A percentile compares a stretch with the other conserved stretches of the same genome.
These are phyloP conservation scores for Posidonia oceanica DNA, from an alignment of 116 monocot species.

Conservation along the genomic window DNA sequence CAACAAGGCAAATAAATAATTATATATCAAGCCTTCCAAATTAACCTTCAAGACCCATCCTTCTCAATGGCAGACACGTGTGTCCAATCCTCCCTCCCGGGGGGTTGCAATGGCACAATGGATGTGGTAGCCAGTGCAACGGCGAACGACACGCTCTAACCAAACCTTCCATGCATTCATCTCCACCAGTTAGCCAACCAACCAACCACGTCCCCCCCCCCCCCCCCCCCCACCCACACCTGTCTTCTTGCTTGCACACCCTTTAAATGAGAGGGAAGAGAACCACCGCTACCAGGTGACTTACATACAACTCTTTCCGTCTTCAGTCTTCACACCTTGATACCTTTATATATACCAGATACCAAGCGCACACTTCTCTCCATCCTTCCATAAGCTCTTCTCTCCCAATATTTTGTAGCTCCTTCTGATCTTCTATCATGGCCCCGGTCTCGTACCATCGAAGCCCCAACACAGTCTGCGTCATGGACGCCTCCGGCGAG, in stretches of 20 bases:
- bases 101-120: no score
- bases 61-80: no score
- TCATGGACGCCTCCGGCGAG: conserved; percentile 18
- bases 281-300: neutral
- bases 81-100: no score
- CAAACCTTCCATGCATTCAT: neutral
- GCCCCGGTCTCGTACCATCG: neutral
- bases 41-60: no score
- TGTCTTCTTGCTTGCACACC: neutral
- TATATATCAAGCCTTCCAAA: no score
- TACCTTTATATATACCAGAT: no score
- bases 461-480: conserved; percentile 12
- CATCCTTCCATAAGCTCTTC: neutral
- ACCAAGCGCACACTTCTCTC: neutral
- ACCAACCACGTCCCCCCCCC: neutral
- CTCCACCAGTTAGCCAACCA: neutral
- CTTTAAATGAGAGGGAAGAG: neutral
- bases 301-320: neutral
- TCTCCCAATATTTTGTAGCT: neutral
- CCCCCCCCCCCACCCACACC: neutral
- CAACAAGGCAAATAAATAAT: no score
- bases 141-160: neutral
- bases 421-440: conserved; percentile 1
- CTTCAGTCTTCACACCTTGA: neutral
- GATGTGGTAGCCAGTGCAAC: no score